Evolutionary conservation across 805 yeast species (phyloP).

Genomic region (Ogataea thermomethanolica): DNA sequence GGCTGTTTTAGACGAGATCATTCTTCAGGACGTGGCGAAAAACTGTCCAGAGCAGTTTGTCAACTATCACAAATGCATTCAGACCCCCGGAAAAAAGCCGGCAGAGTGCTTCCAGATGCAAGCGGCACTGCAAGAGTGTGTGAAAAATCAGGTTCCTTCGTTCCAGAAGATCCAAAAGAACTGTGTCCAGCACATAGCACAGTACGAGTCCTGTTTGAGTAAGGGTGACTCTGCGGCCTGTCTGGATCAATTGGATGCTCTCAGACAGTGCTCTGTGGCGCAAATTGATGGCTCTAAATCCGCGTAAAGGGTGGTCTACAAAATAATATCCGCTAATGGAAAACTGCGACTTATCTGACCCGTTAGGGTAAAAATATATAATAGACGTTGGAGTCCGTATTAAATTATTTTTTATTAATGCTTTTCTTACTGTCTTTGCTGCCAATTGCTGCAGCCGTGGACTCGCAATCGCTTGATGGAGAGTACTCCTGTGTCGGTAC

Average conservation of each 20-base stretch:
- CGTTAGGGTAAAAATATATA: too few relatives aligned
- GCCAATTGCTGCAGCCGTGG: constrained; percentile 15
- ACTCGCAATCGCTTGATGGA: constrained; percentile 21
- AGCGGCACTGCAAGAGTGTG: constrained; percentile 56
- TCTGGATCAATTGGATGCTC: constrained; percentile 45
- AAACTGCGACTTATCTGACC: too few relatives aligned
- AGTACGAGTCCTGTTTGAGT: constrained; percentile 63
- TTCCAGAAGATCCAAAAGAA: constrained; percentile 63
- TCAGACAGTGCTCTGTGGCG: constrained; percentile 52
- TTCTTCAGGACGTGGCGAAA: constrained; percentile 75
- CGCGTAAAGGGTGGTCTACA: not conserved
- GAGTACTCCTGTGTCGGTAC: constrained; percentile 37
- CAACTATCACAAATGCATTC: constrained; percentile 69
- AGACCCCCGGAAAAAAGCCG: constrained; percentile 38
- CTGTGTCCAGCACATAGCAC: constrained; percentile 55
- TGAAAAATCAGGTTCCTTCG: constrained; percentile 61
- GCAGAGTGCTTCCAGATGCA: constrained; percentile 55
- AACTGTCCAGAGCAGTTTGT: constrained; percentile 72
- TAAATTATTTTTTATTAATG: not conserved
- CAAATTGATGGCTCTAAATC: constrained; percentile 13
- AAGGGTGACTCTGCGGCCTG: constrained; percentile 51
- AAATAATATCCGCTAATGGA: not conserved
- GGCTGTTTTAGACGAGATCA: constrained; percentile 63
- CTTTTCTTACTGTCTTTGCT: constrained; percentile 1
- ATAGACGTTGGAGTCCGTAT: not conserved